phyloP scores from a whole-genome alignment of 2,329 filamentous ascomycete species.

The Xylariaceae sp. region DNA sequence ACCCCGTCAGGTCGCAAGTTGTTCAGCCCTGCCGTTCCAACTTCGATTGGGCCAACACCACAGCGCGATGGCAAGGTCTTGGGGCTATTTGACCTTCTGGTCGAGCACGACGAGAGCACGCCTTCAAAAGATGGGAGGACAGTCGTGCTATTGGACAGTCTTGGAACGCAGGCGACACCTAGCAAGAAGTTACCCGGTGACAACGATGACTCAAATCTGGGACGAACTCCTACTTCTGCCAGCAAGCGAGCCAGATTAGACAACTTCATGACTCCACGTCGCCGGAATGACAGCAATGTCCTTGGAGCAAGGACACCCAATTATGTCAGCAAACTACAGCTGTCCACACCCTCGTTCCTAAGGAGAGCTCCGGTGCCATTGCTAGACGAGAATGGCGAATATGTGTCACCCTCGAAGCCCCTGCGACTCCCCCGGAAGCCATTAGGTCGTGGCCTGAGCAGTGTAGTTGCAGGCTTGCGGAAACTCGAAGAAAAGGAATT shows the following conservation, averaged over 20 bases:
- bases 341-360: constrained; percentile 70
- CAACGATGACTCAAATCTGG: constrained; percentile 31
- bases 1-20: constrained; percentile 57
- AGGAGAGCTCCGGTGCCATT: constrained; percentile 47
- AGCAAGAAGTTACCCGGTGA: constrained; percentile 34
- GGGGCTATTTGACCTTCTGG: constrained; percentile 70
- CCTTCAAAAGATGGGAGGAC: constrained; percentile 40
- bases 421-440: constrained; percentile 54
- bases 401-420: constrained; percentile 43
- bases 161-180: constrained; percentile 38
- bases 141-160: constrained; percentile 33
- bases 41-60: constrained; percentile 70
- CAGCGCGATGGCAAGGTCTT: constrained; percentile 74
- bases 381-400: constrained; percentile 53
- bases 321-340: constrained; percentile 51
- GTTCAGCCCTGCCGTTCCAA: constrained; percentile 56
- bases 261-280: constrained; percentile 62
- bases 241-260: constrained; percentile 60
- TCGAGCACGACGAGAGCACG: constrained; percentile 44
- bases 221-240: constrained; percentile 48
- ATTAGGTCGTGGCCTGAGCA: constrained; percentile 66
- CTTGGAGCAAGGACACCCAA: constrained; percentile 40
- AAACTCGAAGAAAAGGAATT: constrained; percentile 65
- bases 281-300: constrained; percentile 38
- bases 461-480: constrained; percentile 66